Percentiles rank a stretch among this genome's conserved stretches.
These are phyloP conservation scores for Aspergillus tamarii DNA, from an alignment of 2,329 filamentous ascomycete genomes.

Conservation along the genomic window DNA sequence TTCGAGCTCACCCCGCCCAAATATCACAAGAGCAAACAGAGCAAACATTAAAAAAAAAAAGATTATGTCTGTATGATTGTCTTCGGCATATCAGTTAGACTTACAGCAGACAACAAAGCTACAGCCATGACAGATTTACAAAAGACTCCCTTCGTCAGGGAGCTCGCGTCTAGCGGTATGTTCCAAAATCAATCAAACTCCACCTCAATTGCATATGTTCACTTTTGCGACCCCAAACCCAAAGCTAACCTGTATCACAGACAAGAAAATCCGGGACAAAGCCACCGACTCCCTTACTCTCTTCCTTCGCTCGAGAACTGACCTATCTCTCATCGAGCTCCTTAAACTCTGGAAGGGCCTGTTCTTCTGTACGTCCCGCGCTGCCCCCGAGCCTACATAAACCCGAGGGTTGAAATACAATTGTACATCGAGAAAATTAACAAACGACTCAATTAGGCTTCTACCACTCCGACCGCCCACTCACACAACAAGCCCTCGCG, in stretches of 20 bases:
- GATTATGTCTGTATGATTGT: not conserved
- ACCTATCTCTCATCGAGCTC: conserved; percentile 70
- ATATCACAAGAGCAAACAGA: conserved; percentile 13
- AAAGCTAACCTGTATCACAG: conserved; percentile 49
- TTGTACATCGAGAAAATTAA: not conserved
- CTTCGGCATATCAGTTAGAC: not conserved
- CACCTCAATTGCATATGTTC: not conserved
- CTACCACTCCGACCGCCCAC: conserved; percentile 89
- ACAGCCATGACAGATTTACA: conserved; percentile 43
- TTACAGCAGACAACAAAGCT: conserved; percentile 16
- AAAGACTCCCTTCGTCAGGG: conserved; percentile 73
- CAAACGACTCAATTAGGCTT: conserved; percentile 56
- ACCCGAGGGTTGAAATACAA: not conserved
- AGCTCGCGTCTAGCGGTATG: conserved; percentile 80
- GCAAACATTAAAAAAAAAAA: conserved; percentile 18
- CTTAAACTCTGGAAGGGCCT: conserved; percentile 94
- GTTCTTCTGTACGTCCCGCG: conserved; percentile 69
- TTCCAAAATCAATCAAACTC: not conserved
- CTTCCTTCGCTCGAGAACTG: conserved; percentile 69
- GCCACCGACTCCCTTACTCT: conserved; percentile 76
- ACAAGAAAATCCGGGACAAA: conserved; percentile 75
- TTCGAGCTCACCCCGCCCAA: not conserved
- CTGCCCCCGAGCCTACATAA: not conserved
- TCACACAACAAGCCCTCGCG: conserved; percentile 84
- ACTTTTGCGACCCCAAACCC: not conserved